These are phyloP conservation scores for Cudoniella acicularis DNA, from an alignment of 495 filamentous ascomycete genomes.

Conservation along the genomic window DNA sequence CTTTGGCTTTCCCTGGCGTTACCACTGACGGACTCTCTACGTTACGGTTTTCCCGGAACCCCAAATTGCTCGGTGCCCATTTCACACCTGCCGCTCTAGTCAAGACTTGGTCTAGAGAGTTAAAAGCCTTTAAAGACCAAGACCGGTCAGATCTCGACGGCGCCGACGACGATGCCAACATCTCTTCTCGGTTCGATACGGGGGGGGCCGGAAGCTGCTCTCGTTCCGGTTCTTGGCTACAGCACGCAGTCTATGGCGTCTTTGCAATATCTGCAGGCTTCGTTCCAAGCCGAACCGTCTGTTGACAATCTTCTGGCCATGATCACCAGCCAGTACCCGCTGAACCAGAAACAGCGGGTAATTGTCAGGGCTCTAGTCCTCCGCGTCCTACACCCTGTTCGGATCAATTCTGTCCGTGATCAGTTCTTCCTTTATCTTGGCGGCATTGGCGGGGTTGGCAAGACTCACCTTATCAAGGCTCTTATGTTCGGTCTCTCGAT, in stretches of 20 bases:
- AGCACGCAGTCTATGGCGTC: not conserved
- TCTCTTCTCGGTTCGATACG: too few species aligned
- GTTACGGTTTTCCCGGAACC: not conserved
- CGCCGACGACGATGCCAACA: too few species aligned
- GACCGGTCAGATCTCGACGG: not conserved
- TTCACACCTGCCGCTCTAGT: not conserved
- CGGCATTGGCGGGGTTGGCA: constrained; percentile 3
- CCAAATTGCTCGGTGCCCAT: not conserved
- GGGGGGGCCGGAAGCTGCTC: too few species aligned
- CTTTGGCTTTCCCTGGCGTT: constrained; percentile 4
- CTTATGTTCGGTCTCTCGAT: constrained; percentile 3
- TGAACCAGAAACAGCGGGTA: constrained; percentile 1
- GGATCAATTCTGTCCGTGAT: constrained; percentile 2
- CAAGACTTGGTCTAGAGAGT: constrained; percentile 2
- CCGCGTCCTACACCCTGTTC: not conserved
- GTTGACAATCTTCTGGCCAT: not conserved
- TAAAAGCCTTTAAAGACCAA: constrained; percentile 4
- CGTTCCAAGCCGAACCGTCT: not conserved
- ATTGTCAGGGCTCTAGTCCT: not conserved
- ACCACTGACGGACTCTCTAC: not conserved
- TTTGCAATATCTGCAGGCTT: not conserved
- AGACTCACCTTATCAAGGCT: constrained; percentile 5
- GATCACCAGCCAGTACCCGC: constrained; percentile 3
- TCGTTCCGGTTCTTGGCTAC: constrained; percentile 5
- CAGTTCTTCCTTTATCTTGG: constrained; percentile 6